Conservation (phyloP, 208 protist genomes). For the Borovskyia barvae region DNA sequence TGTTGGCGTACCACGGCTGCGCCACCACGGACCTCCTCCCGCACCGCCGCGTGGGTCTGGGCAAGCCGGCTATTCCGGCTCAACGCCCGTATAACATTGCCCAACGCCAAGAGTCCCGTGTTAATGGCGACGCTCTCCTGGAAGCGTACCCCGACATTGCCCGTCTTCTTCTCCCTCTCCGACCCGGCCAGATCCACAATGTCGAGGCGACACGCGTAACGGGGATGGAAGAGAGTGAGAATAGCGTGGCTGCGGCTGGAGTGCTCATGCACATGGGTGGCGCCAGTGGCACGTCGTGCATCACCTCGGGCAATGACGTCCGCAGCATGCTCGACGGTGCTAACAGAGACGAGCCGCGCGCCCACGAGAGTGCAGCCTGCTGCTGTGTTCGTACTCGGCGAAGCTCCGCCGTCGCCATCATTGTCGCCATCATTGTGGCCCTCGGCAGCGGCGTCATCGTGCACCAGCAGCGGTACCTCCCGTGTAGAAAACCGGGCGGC, state of each 20-base stretch:
- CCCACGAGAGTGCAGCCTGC: slow-evolving; percentile 40
- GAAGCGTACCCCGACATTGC: slow-evolving; percentile 76
- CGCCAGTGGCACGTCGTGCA: slow-evolving; percentile 77
- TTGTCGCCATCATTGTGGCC: not conserved
- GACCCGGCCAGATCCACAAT: slow-evolving; percentile 95
- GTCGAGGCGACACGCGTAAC: slow-evolving; percentile 68
- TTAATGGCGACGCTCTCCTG: slow-evolving; percentile 94
- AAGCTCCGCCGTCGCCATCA: not conserved
- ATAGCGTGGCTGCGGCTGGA: slow-evolving; percentile 91
- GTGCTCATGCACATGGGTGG: slow-evolving; percentile 89
- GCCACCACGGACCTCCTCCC: not conserved
- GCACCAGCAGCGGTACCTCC: too few relatives aligned
- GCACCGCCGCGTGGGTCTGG: not conserved
- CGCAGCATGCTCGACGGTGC: slow-evolving; percentile 54
- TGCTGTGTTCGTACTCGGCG: not conserved
- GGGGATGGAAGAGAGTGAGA: slow-evolving; percentile 86
- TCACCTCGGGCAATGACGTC: slow-evolving; percentile 73
- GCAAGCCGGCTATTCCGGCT: slow-evolving; percentile 29
- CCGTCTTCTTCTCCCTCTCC: slow-evolving; percentile 81
- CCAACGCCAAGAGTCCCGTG: slow-evolving; percentile 86
- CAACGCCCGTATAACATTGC: slow-evolving; percentile 93
- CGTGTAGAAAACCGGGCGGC: not conserved
- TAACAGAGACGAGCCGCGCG: slow-evolving; percentile 48
- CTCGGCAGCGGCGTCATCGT: slow-evolving; percentile 8
- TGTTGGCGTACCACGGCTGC: not conserved